A percentile compares a stretch with the other conserved stretches of the same genome.
These are phyloP conservation scores for Schwanniomyces pseudopolymorphus DNA, from an alignment of 805 yeast species.

Conservation along the genomic window DNA sequence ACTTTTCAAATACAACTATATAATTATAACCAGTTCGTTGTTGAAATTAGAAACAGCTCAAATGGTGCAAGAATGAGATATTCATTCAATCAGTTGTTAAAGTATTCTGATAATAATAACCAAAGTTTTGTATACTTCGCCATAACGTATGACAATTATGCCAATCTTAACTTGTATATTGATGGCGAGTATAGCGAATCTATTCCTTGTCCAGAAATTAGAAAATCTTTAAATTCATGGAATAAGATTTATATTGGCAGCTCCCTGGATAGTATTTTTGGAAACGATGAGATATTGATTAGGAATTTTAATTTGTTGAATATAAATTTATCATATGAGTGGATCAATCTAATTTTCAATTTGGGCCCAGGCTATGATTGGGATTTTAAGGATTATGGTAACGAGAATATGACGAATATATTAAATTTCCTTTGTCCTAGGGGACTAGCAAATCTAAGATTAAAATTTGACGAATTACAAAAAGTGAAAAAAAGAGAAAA, in stretches of 20 bases:
- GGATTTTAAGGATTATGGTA: conserved; percentile 37
- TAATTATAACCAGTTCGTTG: conserved; percentile 27
- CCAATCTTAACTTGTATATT: conserved; percentile 44
- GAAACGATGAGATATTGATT: conserved; percentile 28
- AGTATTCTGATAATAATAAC: conserved; percentile 4
- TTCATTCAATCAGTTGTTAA: conserved; percentile 31
- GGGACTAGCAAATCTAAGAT: conserved; percentile 34
- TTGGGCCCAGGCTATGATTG: conserved; percentile 51
- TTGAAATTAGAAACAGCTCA: conserved; percentile 24
- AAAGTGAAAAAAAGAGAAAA: conserved; percentile 8
- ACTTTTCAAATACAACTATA: conserved; percentile 27
- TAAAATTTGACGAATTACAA: conserved; percentile 31
- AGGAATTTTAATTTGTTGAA: conserved; percentile 42
- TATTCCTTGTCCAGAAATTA: conserved; percentile 36
- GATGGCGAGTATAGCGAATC: conserved; percentile 51
- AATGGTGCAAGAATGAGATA: conserved; percentile 27
- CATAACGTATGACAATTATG: conserved; percentile 35
- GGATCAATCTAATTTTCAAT: conserved; percentile 49
- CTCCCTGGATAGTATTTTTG: conserved; percentile 5
- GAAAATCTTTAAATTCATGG: conserved; percentile 29
- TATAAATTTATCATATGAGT: conserved; percentile 40
- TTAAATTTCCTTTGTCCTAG: conserved; percentile 39
- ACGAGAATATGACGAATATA: conserved; percentile 38
- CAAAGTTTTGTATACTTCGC: conserved; percentile 32
- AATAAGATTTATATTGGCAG: conserved; percentile 37